Evolutionary conservation across 1,284 basidiomycete genomes (phyloP), one percentile per base, ranked within the genome.

Genomic region (Apiotrichum akiyoshidainum): DNA sequence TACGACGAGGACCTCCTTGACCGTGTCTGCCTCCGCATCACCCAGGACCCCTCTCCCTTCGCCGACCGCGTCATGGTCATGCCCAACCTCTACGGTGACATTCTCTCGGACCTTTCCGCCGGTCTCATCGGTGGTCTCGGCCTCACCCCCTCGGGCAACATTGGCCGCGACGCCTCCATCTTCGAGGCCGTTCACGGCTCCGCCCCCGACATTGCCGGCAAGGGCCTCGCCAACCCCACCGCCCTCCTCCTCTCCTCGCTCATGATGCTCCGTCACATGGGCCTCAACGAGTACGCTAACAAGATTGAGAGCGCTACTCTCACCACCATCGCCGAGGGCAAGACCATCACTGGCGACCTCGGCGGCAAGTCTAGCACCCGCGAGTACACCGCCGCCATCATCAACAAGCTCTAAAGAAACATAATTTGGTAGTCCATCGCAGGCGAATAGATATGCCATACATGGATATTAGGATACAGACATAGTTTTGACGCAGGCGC

Each of bases 141-240:
- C 68, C 84, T 99, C 61, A 99, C 96, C 13, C 96, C 96, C 40
- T 98, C 95, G 50, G 96, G 95, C 51, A 99, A 99, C 83, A 97
- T 98, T 79, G 94, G 91, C 68, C 86, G 87, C 87, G 94, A 98
- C 79, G 96, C 96, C 46, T 97, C 93, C 63, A 99, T 99, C 80
- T 99, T 99, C 71, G 96, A 99, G 82, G 95, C 96, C 63, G 96
- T 99, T 34, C 96, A 99, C 82, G 96, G 96, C 64, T 95, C 92
- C 45, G 92, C 93, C 17, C 79, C 79, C 53, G 82, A 83, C 71
- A 81, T 81, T 67, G 79, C 77, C 84, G 94, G 92, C 72, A 92
- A 92, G 79, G 93, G 94, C 71, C 83, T 95, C 71, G 96, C 96
- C 73, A 99, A 99, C 84, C 96, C 96, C 46, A 98, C 96, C 33